Evolutionary conservation across 805 yeast genomes (phyloP).

Genomic region (Ogataea glucozyma): DNA sequence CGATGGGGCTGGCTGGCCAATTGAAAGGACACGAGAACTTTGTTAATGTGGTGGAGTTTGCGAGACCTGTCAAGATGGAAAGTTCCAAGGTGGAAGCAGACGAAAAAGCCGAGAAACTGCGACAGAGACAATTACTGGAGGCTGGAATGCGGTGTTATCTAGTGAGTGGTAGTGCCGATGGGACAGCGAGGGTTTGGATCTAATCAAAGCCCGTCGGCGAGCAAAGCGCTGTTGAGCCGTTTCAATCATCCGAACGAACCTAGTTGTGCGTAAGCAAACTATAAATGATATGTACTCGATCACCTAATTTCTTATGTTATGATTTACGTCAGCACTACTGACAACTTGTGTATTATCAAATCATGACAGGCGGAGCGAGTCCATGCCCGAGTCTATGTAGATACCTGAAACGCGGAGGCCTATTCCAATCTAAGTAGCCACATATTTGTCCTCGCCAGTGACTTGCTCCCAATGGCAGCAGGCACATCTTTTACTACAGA

Average conservation of each 20-base stretch:
- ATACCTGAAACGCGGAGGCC: too few species aligned
- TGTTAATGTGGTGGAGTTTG: slow-evolving; percentile 61
- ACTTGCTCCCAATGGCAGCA: slow-evolving; percentile 31
- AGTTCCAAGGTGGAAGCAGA: slow-evolving; percentile 5
- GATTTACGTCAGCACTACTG: too few species aligned
- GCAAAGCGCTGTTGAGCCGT: too few species aligned
- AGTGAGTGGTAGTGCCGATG: slow-evolving; percentile 65
- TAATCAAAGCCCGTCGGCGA: slow-evolving; percentile 16
- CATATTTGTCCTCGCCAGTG: too few species aligned
- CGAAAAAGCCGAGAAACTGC: slow-evolving; percentile 14
- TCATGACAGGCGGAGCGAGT: too few species aligned
- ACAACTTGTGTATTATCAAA: too few species aligned
- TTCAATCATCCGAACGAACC: too few species aligned
- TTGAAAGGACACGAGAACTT: slow-evolving; percentile 74
- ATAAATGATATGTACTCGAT: too few species aligned
- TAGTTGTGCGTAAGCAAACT: too few species aligned
- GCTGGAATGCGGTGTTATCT: slow-evolving; percentile 60
- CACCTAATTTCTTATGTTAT: too few species aligned
- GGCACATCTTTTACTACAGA: slow-evolving; percentile 56
- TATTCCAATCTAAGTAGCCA: too few species aligned
- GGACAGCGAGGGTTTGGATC: slow-evolving; percentile 55
- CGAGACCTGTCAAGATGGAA: slow-evolving; percentile 40
- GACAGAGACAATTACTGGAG: slow-evolving; percentile 37
- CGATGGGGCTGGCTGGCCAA: slow-evolving; percentile 30
- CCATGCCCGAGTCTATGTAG: too few species aligned